Evolutionary conservation across 768 basidiomycete species (phyloP), one percentile per base, ranked within the genome.

Genomic region (Cantharellus cinnabarinus): DNA sequence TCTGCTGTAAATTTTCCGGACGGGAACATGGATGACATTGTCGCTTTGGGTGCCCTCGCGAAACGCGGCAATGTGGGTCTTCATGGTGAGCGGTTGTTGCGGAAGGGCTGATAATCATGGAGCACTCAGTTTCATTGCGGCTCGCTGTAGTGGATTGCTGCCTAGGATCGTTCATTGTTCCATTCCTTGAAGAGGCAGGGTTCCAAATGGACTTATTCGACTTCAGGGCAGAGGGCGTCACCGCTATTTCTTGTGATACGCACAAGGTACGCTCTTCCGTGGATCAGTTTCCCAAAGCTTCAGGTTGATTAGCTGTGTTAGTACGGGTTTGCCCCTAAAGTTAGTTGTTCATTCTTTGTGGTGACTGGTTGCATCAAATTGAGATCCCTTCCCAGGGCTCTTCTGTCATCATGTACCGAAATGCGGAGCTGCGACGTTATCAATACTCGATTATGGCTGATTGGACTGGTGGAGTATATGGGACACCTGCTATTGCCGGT

Each of bases 271-370:
- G 65, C 39, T 29, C 42, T n/a, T 4, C 66, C 65, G 5, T 54
- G 14, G 44, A 14, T 35, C 52, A 54, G 14, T 54, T 14, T 54
- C 7, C 34, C 52, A 54, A 54, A 14, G 10, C 52, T 38, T 54
- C 14, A 10, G 10, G 35, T 10, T 38, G 35, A 54, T 54, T 14
- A 14, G 52, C 44, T 48, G 44, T 29, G 20, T 29, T 61, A 90
- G 83, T 93, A 94, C 70, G 91, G 89, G 20, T 95, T 94, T 69
- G 82, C 91, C 29, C 90, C 91, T 29, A 10, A 98, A 97, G 76
- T 15, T 20, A 58, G 41, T 37, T 51, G 38, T 37, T 42, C 34
- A 29, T 29, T 29, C 20, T 29, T 29, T 29, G 20, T 29, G 20
- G 20, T 29, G 20, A 1, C 68, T 62, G 55, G 50, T 42, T 52